A percentile compares a stretch with the other conserved stretches of the same genome.
Evolutionary conservation across 208 protist genomes (phyloP).

Genomic region (Acanthamoeba royreba): DNA sequence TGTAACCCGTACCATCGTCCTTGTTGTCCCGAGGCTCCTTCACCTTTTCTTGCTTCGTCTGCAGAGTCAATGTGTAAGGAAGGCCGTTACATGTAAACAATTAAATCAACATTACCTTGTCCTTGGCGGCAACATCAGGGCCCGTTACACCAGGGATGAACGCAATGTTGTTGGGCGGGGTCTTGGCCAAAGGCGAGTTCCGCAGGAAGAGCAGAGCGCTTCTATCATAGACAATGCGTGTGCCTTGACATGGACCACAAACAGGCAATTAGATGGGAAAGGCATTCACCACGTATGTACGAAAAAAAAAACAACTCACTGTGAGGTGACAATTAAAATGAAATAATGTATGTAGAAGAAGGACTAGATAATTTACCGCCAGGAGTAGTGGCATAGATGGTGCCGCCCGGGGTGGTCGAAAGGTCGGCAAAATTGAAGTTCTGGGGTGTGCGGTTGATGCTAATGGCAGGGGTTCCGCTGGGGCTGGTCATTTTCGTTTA

Average conservation of each 20-base stretch:
- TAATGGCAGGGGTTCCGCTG: conserved; percentile 45
- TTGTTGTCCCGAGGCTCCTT: neutral
- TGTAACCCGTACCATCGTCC: neutral
- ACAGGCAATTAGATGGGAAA: neutral
- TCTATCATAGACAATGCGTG: conserved; percentile 46
- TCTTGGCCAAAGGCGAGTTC: conserved; percentile 44
- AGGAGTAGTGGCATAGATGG: conserved; percentile 51
- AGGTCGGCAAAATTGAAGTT: conserved; percentile 46
- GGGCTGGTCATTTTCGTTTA: conserved; percentile 1
- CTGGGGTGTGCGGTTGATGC: conserved; percentile 7
- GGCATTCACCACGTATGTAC: neutral
- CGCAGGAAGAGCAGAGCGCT: conserved; percentile 21
- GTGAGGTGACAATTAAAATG: neutral
- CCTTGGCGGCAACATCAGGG: neutral
- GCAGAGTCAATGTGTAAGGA: neutral
- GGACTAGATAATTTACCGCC: no score
- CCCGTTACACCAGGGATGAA: conserved; percentile 45
- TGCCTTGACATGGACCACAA: neutral
- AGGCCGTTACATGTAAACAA: neutral
- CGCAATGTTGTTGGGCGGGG: conserved; percentile 49
- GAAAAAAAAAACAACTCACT: neutral
- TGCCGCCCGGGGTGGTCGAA: conserved; percentile 45
- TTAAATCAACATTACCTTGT: neutral
- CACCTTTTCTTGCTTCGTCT: neutral
- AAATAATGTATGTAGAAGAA: neutral